A percentile compares a stretch with the other conserved stretches of the same genome.
Evolutionary conservation across 257 asterid species (phyloP).

Genomic region (Solanum ahanhuiri): DNA sequence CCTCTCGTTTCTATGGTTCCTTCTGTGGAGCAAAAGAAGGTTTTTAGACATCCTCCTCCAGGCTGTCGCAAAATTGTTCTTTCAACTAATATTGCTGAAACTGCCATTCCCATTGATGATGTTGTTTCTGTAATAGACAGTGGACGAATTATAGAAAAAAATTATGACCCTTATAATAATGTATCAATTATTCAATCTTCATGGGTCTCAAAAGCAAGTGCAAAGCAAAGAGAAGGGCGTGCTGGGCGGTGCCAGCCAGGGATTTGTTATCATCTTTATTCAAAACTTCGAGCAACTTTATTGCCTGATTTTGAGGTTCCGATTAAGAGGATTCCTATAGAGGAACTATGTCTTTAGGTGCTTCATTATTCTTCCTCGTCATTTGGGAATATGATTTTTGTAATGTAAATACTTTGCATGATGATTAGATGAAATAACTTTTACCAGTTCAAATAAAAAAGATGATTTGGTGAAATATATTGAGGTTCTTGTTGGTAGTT

Average conservation of each 20-base stretch:
- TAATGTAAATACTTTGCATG: background rate
- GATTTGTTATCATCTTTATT: constrained; percentile 80
- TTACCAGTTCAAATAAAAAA: background rate
- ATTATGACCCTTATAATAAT: constrained; percentile 72
- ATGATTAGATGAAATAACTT: background rate
- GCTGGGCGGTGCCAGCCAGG: constrained; percentile 96
- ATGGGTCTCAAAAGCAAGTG: constrained; percentile 94
- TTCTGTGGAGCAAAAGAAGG: constrained; percentile 63
- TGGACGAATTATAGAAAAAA: constrained; percentile 87
- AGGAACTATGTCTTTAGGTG: constrained; percentile 91
- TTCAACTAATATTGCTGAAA: constrained; percentile 91
- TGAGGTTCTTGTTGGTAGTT: background rate
- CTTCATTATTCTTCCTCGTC: background rate
- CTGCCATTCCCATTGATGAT: constrained; percentile 84
- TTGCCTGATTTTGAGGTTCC: constrained; percentile 83
- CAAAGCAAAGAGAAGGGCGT: constrained; percentile 90
- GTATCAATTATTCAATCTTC: constrained; percentile 90
- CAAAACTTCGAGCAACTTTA: constrained; percentile 58
- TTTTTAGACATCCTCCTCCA: constrained; percentile 45
- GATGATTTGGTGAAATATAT: background rate
- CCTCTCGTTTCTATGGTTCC: constrained; percentile 88
- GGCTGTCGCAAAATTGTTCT: constrained; percentile 88
- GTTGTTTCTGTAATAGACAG: constrained; percentile 88
- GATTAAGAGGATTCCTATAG: constrained; percentile 86
- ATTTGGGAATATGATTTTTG: background rate